A percentile compares a stretch with the other conserved stretches of the same genome.
phyloP scores from a whole-genome alignment of 371 early-diverging fungal genomes.

The Dichotomocladium elegans region DNA sequence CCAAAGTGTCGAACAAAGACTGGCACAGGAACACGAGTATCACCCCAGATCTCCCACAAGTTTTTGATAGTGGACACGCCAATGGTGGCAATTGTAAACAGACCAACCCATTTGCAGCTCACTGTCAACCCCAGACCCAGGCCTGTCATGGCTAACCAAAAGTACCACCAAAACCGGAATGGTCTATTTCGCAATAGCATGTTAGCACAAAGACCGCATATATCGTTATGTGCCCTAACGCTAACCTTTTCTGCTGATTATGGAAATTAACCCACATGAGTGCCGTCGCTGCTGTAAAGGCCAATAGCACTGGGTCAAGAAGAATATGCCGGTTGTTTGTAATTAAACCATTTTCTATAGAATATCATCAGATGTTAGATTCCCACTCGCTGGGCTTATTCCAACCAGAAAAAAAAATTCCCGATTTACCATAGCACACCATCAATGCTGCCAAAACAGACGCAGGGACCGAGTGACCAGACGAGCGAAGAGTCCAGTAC shows the following conservation, averaged over 20 bases:
- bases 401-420: too few relatives aligned
- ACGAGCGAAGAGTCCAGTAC: slow-evolving; percentile 39
- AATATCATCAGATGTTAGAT: background rate
- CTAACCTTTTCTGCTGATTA: slow-evolving; percentile 57
- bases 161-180: slow-evolving; percentile 70
- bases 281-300: slow-evolving; percentile 72
- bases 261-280: slow-evolving; percentile 84
- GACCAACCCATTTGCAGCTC: slow-evolving; percentile 91
- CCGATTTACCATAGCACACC: slow-evolving; percentile 40
- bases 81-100: slow-evolving; percentile 83
- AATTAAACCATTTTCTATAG: slow-evolving; percentile 58
- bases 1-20: slow-evolving; percentile 70
- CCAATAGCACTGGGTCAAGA: slow-evolving; percentile 84
- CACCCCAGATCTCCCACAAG: slow-evolving; percentile 89
- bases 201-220: too few relatives aligned
- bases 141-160: slow-evolving; percentile 73
- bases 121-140: slow-evolving; percentile 64
- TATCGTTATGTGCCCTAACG: too few relatives aligned
- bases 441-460: slow-evolving; percentile 39
- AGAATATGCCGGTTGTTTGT: slow-evolving; percentile 89
- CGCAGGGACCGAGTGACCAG: slow-evolving; percentile 42
- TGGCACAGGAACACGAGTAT: slow-evolving; percentile 54
- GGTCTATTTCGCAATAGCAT: too few relatives aligned
- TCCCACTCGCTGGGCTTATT: background rate
- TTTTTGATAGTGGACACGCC: slow-evolving; percentile 85